A percentile compares a stretch with the other conserved stretches of the same genome.
Evolutionary conservation across 345 rosid species (phyloP).

Genomic region (Aurinia saxatilis): DNA sequence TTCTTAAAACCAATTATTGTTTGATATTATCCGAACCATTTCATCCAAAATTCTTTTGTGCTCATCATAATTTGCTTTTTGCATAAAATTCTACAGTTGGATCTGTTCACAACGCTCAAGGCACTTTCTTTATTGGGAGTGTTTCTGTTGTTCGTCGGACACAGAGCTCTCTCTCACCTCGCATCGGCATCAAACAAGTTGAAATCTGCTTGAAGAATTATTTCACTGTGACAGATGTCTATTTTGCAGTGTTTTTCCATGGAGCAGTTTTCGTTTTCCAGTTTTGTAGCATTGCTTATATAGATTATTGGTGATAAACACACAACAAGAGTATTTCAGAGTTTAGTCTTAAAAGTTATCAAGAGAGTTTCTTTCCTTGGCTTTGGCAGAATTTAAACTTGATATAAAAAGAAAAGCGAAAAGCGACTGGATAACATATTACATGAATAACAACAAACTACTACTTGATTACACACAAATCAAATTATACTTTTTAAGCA

Average conservation of each 20-base stretch:
- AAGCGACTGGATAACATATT: no score
- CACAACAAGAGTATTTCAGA: not conserved
- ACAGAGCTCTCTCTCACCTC: constrained; percentile 69
- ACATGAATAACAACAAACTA: no score
- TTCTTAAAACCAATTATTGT: not conserved
- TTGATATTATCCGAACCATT: not conserved
- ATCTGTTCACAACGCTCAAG: constrained; percentile 87
- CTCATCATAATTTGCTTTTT: not conserved
- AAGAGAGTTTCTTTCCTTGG: not conserved
- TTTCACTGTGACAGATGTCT: no score
- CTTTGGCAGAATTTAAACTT: no score
- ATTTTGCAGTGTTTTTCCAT: not conserved
- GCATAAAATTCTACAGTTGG: constrained; percentile 46
- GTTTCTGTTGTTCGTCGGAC: constrained; percentile 80
- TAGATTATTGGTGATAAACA: constrained; percentile 22
- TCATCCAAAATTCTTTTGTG: not conserved
- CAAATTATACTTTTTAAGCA: no score
- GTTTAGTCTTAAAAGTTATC: constrained; percentile 13
- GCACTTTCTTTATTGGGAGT: constrained; percentile 67
- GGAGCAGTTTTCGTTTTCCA: not conserved
- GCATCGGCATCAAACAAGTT: constrained; percentile 75
- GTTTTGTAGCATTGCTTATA: constrained; percentile 28
- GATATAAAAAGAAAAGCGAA: no score
- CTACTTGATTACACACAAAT: no score
- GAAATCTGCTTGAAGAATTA: constrained; percentile 55